phyloP scores from a whole-genome alignment of 2,329 filamentous ascomycete species.

The Ambrosiella beaveri region DNA sequence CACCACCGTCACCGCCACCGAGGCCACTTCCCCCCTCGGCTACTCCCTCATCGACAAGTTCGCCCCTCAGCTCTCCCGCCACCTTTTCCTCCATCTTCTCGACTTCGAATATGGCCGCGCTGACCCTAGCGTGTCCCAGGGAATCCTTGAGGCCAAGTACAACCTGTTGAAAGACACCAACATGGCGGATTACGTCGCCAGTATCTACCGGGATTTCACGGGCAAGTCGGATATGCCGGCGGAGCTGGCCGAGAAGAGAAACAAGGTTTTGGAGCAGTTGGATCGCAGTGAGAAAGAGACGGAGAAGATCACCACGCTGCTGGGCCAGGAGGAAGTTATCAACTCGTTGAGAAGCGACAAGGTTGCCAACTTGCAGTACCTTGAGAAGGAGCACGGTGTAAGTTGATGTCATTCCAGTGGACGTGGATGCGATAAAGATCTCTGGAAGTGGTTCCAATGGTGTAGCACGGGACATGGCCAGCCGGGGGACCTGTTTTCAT shows the following conservation, averaged over 20 bases:
- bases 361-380: slow-evolving; percentile 92
- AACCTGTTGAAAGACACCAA: slow-evolving; percentile 78
- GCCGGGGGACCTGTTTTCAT: too few species aligned
- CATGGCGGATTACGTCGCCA: slow-evolving; percentile 96
- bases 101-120: slow-evolving; percentile 77
- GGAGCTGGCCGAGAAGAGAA: slow-evolving; percentile 76
- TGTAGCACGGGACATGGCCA: too few species aligned
- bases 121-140: slow-evolving; percentile 51
- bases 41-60: slow-evolving; percentile 36
- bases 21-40: slow-evolving; percentile 6
- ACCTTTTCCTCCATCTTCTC: slow-evolving; percentile 89
- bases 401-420: slow-evolving; percentile 18
- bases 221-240: slow-evolving; percentile 58
- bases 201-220: slow-evolving; percentile 79
- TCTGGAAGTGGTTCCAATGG: too few species aligned
- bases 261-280: slow-evolving; percentile 70
- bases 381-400: slow-evolving; percentile 91
- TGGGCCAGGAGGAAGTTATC: slow-evolving; percentile 79
- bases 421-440: too few species aligned
- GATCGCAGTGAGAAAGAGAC: slow-evolving; percentile 76
- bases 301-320: slow-evolving; percentile 69
- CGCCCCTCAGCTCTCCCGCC: slow-evolving; percentile 81
- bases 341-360: slow-evolving; percentile 88
- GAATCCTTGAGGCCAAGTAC: slow-evolving; percentile 76
- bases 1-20: slow-evolving; percentile 9